These are phyloP conservation scores for Trichoderma pleuroti DNA, from an alignment of 2,329 filamentous ascomycete species.

Conservation along the genomic window DNA sequence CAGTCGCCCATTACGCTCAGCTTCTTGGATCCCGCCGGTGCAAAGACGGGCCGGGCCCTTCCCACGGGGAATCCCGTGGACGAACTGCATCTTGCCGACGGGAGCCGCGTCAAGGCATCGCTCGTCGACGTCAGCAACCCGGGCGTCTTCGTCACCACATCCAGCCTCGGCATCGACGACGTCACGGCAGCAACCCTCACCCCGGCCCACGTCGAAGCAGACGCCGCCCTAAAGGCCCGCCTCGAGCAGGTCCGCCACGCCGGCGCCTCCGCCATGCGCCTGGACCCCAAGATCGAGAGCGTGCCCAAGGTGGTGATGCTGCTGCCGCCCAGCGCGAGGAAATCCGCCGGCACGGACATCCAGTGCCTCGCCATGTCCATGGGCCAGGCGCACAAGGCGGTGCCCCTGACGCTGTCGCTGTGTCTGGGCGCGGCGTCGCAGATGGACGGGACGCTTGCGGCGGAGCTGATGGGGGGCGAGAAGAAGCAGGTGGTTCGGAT, in stretches of 20 bases:
- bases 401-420: slow-evolving; percentile 54
- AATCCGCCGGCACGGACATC: slow-evolving; percentile 35
- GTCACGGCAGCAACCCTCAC: slow-evolving; percentile 47
- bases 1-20: slow-evolving; percentile 56
- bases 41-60: slow-evolving; percentile 53
- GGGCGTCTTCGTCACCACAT: slow-evolving; percentile 57
- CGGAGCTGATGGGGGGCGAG: slow-evolving; percentile 28
- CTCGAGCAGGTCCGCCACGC: slow-evolving; percentile 55
- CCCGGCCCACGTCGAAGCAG: slow-evolving; percentile 51
- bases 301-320: slow-evolving; percentile 60
- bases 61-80: slow-evolving; percentile 55
- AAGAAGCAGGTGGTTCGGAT: slow-evolving; percentile 36
- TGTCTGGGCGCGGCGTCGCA: slow-evolving; percentile 49
- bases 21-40: slow-evolving; percentile 60
- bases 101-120: slow-evolving; percentile 45
- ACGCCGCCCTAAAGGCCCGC: slow-evolving; percentile 40
- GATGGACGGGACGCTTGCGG: slow-evolving; percentile 42
- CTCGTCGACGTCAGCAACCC: slow-evolving; percentile 64
- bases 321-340: slow-evolving; percentile 33
- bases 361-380: slow-evolving; percentile 50
- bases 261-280: slow-evolving; percentile 59
- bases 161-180: slow-evolving; percentile 46
- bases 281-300: slow-evolving; percentile 44
- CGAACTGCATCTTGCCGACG: slow-evolving; percentile 38
- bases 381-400: slow-evolving; percentile 53